Base-by-base conservation (phyloP, 352 stramenopile genomes). In the Stephanocyclus meneghinianus region DNA sequence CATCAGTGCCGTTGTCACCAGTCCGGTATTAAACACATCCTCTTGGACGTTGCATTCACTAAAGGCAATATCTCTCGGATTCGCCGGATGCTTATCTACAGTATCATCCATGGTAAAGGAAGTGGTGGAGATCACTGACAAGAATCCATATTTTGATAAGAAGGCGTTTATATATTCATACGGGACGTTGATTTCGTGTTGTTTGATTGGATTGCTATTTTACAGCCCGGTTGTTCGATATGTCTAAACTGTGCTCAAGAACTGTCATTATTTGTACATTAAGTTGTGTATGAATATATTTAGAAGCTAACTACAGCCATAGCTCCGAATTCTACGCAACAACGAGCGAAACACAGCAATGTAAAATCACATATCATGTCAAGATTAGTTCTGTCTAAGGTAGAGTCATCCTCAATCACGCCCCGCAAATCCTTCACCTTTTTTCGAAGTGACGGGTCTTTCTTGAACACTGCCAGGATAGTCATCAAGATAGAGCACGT, bases 91-190 rank as follows among this genome's bases (percentile, higher is more conserved):
- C 76, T 62, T 93, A 32, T 90, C 84, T 18, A 91, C 88, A 16
- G 86, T 93, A 13, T 93, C 88, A 16, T 86, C 88, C 7, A 75
- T 89, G 37, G 80, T 80, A n/a, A 90, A 89, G 53, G 88, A 93
- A 71, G 76, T 80, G 50, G 79, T 87, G 7, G 59, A 74, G 2
- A 65, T 93, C 18, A 18, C 47, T 45, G 66, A 76, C 15, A 74
- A 74, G 30, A 71, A 85, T 67, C 63, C 74, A 8, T 26, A 67
- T 30, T 44, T 75, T 40, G 77, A 74, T 5, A 83, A 80, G 45
- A 84, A 80, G 53, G 63, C 47, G 13, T 80, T 84, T 72, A 26
- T 70, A 11, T 84, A 84, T 56, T 84, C 63, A 10, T 48, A 74
- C 56, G 59, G 71, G 29, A 84, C 77, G n/a, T 45, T 84, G 32